Percentiles rank a stretch among this genome's conserved stretches.
phyloP scores from a whole-genome alignment of 2,329 filamentous ascomycete species.

The Pyricularia pennisetigena region DNA sequence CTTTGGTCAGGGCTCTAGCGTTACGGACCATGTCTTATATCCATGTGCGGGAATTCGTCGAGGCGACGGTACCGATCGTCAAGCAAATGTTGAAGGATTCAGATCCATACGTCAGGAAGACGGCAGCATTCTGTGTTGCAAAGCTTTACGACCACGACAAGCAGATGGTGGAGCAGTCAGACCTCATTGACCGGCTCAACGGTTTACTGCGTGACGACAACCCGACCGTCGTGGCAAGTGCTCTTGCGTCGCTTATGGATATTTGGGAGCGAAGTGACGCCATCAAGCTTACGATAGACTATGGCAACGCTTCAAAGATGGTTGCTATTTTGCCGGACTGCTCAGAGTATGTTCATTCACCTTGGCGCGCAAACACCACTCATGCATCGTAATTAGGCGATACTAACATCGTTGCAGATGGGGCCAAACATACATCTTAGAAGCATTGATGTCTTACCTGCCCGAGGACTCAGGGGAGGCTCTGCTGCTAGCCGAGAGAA shows the following conservation, averaged over 20 bases:
- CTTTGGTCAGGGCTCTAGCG: conserved; percentile 82
- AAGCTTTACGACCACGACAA: conserved; percentile 97
- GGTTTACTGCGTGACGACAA: conserved; percentile 88
- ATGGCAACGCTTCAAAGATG: conserved; percentile 94
- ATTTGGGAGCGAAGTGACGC: conserved; percentile 98
- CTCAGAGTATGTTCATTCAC: conserved; percentile 63
- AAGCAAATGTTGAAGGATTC: conserved; percentile 74
- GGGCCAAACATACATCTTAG: conserved; percentile 97
- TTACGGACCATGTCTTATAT: conserved; percentile 96
- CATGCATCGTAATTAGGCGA: background rate
- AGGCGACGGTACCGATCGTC: conserved; percentile 76
- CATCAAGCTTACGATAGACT: conserved; percentile 97
- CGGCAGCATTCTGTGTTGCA: conserved; percentile 89
- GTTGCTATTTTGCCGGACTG: conserved; percentile 93
- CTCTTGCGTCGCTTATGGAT: conserved; percentile 83
- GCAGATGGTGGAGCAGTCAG: conserved; percentile 78
- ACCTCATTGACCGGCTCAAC: conserved; percentile 88
- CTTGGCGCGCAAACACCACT: background rate
- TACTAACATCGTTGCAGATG: conserved; percentile 47
- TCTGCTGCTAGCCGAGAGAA: conserved; percentile 80
- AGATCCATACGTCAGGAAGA: conserved; percentile 96
- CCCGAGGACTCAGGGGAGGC: conserved; percentile 87
- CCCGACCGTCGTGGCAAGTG: conserved; percentile 92
- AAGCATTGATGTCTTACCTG: conserved; percentile 95
- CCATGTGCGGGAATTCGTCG: conserved; percentile 91